Evolutionary conservation across 1,139 yeast species (phyloP), one percentile per base, ranked within the genome.

Genomic region (Trichomonascaceae sp.): DNA sequence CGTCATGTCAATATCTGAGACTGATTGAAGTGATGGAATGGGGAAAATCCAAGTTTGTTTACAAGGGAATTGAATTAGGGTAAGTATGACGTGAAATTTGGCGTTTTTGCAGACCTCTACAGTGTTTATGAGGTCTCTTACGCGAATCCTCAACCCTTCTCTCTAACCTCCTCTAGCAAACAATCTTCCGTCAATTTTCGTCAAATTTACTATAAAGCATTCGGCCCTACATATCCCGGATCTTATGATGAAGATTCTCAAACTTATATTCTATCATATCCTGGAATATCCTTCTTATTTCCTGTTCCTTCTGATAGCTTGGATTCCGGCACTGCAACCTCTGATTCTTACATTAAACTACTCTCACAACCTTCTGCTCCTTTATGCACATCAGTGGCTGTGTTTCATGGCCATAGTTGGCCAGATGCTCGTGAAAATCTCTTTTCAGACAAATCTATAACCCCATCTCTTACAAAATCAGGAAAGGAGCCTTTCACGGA

Each of bases 171-270:
- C 18, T n/a, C n/a, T n/a, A 49, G 50, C 27, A 56, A 57, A 30
- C 60, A 60, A 19, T 63, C 63, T 3, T 15, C 58, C 1, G 56
- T 59, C 18, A 55, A 62, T 13, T 67, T 66, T 54, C 58, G 62
- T 15, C 62, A 59, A 39, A 60, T 68, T 19, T 68, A 68, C 54
- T 58, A 59, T 54, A 64, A 65, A 54, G 55, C 61, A n/a, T 66
- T 68, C 56, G 71, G 71, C 1, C 71, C 71, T 1, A 66, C 71
- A 4, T 67, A 66, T 50, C 70, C 71, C 3, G 70, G 70, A 2
- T 49, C 46, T 12, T 57, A 54, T 43, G 54, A 59, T 38, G 49
- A 51, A 22, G 55, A 53, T 10, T 49, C 57, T 2, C 19, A 20
- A 10, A 49, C 57, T 1, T 67, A 65, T 51, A 55, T 65, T 1